Conservation (phyloP, 2,329 filamentous ascomycete genomes). For the Claviceps sp. region DNA sequence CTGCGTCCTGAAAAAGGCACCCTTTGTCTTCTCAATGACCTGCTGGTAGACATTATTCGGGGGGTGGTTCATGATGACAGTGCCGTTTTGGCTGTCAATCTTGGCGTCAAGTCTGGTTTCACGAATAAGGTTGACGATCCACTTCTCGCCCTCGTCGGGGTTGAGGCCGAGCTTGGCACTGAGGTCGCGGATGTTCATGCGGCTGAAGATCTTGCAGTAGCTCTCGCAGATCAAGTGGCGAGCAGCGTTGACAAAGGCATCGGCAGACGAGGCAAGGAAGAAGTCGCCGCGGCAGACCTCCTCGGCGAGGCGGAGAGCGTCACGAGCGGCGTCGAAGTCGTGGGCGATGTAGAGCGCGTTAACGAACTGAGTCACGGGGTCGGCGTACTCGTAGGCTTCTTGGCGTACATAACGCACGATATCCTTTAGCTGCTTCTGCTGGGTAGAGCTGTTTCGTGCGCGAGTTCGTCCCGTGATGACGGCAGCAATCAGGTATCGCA, state of each 20-base stretch:
- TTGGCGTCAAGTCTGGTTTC: conserved; percentile 96
- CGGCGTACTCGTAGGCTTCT: conserved; percentile 93
- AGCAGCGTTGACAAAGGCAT: conserved; percentile 85
- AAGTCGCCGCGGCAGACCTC: conserved; percentile 88
- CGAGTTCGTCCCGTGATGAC: conserved; percentile 88
- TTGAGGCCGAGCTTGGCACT: conserved; percentile 82
- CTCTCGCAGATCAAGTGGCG: conserved; percentile 95
- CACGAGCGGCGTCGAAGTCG: conserved; percentile 83
- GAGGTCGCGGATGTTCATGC: conserved; percentile 96
- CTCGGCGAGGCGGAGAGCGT: conserved; percentile 79
- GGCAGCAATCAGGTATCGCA: conserved; percentile 84
- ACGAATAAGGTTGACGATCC: conserved; percentile 98
- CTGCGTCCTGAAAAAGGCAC: conserved; percentile 95
- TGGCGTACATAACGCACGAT: conserved; percentile 90
- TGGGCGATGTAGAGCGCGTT: conserved; percentile 83
- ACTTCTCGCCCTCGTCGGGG: conserved; percentile 96
- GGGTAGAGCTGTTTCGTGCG: conserved; percentile 65
- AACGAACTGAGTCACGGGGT: conserved; percentile 92
- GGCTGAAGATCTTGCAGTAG: conserved; percentile 99
- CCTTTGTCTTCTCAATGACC: conserved; percentile 98
- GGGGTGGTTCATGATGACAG: conserved; percentile 98
- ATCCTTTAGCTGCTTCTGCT: conserved; percentile 99
- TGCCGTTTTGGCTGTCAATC: conserved; percentile 98
- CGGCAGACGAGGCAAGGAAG: conserved; percentile 76
- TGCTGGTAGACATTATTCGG: conserved; percentile 98